A percentile compares a stretch with the other conserved stretches of the same genome.
Evolutionary conservation across 768 basidiomycete genomes (phyloP).

Genomic region (Pleurotus tuber-regium): DNA sequence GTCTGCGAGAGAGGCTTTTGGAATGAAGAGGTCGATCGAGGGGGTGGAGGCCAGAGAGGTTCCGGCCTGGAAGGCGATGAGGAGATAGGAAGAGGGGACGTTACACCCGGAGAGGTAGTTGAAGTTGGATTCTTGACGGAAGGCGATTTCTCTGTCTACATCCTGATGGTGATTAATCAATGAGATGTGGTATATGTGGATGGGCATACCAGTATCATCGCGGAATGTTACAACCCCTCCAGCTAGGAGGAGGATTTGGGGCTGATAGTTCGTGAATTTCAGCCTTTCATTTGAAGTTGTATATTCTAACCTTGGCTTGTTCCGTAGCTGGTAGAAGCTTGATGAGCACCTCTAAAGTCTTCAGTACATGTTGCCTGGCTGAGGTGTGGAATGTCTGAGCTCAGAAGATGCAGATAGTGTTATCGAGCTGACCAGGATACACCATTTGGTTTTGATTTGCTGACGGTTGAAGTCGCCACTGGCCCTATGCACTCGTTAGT

Average conservation of each 20-base stretch:
- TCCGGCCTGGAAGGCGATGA: constrained; percentile 55
- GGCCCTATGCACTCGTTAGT: no score
- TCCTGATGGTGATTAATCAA: not conserved
- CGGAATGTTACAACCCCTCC: constrained; percentile 49
- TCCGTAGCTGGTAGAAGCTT: constrained; percentile 48
- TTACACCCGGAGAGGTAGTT: constrained; percentile 77
- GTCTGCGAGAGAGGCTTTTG: constrained; percentile 66
- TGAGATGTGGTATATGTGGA: constrained; percentile 70
- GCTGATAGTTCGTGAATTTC: constrained; percentile 32
- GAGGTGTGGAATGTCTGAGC: no score
- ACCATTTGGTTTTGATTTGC: no score
- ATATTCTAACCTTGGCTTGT: constrained; percentile 46
- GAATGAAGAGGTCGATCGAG: constrained; percentile 71
- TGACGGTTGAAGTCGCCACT: no score
- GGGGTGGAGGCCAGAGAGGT: constrained; percentile 40
- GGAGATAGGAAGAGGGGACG: constrained; percentile 66
- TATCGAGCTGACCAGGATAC: no score
- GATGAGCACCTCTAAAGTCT: constrained; percentile 51
- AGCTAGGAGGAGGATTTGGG: constrained; percentile 70
- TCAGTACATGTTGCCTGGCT: constrained; percentile 55
- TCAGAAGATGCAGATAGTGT: no score
- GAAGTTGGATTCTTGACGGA: constrained; percentile 64
- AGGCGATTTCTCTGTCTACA: constrained; percentile 21
- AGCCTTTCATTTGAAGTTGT: not conserved
- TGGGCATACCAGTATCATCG: constrained; percentile 79